A percentile compares a stretch with the other conserved stretches of the same genome.
Conservation (phyloP, 495 filamentous ascomycete species). For the Cercophora sp. region DNA sequence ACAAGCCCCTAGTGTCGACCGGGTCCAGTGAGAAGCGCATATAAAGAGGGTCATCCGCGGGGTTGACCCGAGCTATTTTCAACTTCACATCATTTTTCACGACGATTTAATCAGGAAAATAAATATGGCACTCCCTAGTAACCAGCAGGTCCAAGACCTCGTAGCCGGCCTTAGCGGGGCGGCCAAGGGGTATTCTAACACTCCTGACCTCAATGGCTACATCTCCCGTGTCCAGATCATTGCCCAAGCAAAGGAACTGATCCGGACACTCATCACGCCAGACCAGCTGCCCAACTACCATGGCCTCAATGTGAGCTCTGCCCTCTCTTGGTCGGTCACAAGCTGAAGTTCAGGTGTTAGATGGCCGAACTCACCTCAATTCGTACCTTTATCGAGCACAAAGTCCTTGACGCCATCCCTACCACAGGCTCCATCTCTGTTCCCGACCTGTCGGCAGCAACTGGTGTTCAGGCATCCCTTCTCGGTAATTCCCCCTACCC, state of each 20-base stretch:
- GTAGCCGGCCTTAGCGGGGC: conserved; percentile 6
- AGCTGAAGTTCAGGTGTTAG: too few species aligned
- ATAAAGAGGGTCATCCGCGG: too few species aligned
- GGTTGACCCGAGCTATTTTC: too few species aligned
- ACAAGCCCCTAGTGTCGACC: too few species aligned
- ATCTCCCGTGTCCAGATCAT: conserved; percentile 15
- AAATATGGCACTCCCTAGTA: conserved; percentile 18
- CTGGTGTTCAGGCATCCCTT: conserved; percentile 18
- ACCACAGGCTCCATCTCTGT: conserved; percentile 16
- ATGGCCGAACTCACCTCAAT: conserved; percentile 21
- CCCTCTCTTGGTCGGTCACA: too few species aligned
- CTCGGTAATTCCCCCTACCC: too few species aligned
- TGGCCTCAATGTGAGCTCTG: conserved; percentile 21
- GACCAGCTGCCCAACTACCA: conserved; percentile 21
- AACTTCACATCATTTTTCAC: too few species aligned
- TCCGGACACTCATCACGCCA: conserved; percentile 8
- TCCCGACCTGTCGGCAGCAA: conserved; percentile 13
- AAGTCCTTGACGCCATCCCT: conserved; percentile 19
- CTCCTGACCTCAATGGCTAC: conserved; percentile 16
- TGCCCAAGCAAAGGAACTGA: conserved; percentile 12
- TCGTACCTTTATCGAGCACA: conserved; percentile 22
- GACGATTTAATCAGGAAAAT: too few species aligned
- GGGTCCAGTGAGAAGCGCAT: too few species aligned
- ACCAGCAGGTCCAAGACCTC: conserved; percentile 14
- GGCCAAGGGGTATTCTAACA: conserved; percentile 12